Evolutionary conservation across 2,329 filamentous ascomycete species (phyloP).

Genomic region (Rhynchosporium agropyri): DNA sequence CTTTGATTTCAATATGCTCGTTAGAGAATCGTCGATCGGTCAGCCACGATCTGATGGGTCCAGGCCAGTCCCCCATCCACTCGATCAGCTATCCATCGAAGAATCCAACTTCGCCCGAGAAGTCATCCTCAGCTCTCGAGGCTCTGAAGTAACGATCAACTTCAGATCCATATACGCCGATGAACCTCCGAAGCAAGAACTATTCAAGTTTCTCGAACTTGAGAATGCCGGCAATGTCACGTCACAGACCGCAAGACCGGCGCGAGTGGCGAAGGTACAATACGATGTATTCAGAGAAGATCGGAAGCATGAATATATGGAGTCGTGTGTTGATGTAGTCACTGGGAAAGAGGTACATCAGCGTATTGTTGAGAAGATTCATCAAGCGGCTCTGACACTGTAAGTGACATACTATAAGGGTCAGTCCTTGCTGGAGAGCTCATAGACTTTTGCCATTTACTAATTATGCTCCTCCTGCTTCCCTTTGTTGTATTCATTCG

Average conservation of each 20-base stretch:
- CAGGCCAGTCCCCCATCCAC: constrained; percentile 46
- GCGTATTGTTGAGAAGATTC: constrained; percentile 50
- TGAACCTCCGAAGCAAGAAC: constrained; percentile 55
- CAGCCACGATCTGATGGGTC: constrained; percentile 20
- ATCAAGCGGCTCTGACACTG: constrained; percentile 52
- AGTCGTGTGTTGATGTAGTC: constrained; percentile 54
- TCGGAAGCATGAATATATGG: constrained; percentile 55
- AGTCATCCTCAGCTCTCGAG: constrained; percentile 45
- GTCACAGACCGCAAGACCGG: constrained; percentile 45
- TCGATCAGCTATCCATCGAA: constrained; percentile 49
- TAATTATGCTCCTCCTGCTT: too few relatives aligned
- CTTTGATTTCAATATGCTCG: constrained; percentile 20
- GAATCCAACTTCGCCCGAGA: constrained; percentile 56
- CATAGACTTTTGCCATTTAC: not conserved
- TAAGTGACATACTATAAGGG: constrained; percentile 39
- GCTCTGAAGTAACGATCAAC: constrained; percentile 48
- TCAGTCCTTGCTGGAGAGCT: not conserved
- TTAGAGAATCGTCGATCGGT: constrained; percentile 21
- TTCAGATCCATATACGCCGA: constrained; percentile 61
- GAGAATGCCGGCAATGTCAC: constrained; percentile 47
- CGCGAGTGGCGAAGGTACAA: constrained; percentile 55
- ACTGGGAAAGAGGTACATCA: constrained; percentile 47
- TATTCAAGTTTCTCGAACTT: constrained; percentile 51
- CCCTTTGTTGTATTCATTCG: not conserved
- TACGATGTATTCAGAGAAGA: constrained; percentile 58